Evolutionary conservation across 176 grass and related monocot genomes (phyloP).

Genomic region (Triticum turgidum): DNA sequence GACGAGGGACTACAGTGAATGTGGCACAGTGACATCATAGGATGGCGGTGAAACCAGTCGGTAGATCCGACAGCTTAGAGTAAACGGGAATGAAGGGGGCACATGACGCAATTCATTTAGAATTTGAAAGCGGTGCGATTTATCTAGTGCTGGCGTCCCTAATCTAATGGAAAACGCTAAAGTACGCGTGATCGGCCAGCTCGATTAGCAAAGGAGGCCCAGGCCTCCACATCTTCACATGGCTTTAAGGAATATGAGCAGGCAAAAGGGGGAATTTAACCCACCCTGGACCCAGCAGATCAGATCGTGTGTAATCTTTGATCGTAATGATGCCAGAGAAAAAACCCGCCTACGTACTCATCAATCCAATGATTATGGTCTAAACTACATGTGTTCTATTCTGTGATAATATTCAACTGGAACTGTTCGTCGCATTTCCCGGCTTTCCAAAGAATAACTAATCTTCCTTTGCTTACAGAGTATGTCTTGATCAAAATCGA

Average conservation of each 20-base stretch:
- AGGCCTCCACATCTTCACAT: slow-evolving; percentile 50
- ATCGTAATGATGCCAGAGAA: slow-evolving; percentile 43
- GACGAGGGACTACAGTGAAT: not conserved
- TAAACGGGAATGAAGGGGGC: slow-evolving; percentile 29
- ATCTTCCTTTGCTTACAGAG: not conserved
- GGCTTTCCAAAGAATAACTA: not conserved
- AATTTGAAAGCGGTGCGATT: slow-evolving; percentile 26
- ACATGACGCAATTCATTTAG: slow-evolving; percentile 36
- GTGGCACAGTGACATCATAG: not conserved
- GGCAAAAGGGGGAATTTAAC: slow-evolving; percentile 46
- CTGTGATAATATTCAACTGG: not conserved
- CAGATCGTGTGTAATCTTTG: slow-evolving; percentile 39
- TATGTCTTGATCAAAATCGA: not conserved
- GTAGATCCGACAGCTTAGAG: slow-evolving; percentile 49
- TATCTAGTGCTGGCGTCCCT: slow-evolving; percentile 17
- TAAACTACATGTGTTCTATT: slow-evolving; percentile 24
- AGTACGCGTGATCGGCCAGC: slow-evolving; percentile 42
- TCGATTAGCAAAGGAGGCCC: slow-evolving; percentile 37
- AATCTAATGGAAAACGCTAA: slow-evolving; percentile 36
- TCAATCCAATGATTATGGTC: slow-evolving; percentile 47
- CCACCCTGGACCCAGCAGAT: slow-evolving; percentile 61
- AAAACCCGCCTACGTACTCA: slow-evolving; percentile 25
- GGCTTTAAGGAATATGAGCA: slow-evolving; percentile 48
- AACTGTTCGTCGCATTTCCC: not conserved
- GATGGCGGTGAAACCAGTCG: slow-evolving; percentile 13